These are phyloP conservation scores for Castanospermum australe DNA, from an alignment of 306 rosid species.

Conservation along the genomic window DNA sequence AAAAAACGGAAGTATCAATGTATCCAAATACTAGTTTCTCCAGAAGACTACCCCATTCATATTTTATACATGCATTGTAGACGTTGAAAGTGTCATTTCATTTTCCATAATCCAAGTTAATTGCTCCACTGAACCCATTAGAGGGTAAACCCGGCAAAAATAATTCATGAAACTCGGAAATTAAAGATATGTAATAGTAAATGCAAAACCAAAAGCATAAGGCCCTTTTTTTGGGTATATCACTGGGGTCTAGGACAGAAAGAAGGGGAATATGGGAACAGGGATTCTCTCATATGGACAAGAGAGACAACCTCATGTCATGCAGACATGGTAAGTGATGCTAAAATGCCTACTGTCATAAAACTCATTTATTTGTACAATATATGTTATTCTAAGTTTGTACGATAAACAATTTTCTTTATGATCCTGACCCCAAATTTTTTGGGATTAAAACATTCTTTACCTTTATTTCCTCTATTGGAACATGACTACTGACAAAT, in stretches of 20 bases:
- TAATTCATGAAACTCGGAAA: not conserved
- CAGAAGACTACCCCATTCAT: not conserved
- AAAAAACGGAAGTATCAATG: not conserved
- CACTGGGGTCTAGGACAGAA: not conserved
- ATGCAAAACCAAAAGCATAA: not conserved
- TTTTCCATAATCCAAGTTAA: not conserved
- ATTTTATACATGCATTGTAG: not conserved
- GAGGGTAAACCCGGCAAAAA: not conserved
- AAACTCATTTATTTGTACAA: not conserved
- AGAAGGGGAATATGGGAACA: not conserved
- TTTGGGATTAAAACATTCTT: not conserved
- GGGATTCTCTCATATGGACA: not conserved
- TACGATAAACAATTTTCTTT: not conserved
- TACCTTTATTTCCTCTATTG: not conserved
- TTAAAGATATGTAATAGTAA: not conserved
- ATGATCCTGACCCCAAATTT: constrained; percentile 1
- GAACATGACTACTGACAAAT: not conserved
- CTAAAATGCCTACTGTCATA: not conserved
- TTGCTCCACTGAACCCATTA: not conserved
- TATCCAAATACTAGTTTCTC: not conserved
- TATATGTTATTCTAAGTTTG: not conserved
- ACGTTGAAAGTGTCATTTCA: not conserved
- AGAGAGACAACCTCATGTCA: not conserved
- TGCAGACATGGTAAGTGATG: not conserved
- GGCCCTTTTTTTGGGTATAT: not conserved